These are phyloP conservation scores for Aspergillus sparsus DNA, from an alignment of 495 filamentous ascomycete species.

Conservation along the genomic window DNA sequence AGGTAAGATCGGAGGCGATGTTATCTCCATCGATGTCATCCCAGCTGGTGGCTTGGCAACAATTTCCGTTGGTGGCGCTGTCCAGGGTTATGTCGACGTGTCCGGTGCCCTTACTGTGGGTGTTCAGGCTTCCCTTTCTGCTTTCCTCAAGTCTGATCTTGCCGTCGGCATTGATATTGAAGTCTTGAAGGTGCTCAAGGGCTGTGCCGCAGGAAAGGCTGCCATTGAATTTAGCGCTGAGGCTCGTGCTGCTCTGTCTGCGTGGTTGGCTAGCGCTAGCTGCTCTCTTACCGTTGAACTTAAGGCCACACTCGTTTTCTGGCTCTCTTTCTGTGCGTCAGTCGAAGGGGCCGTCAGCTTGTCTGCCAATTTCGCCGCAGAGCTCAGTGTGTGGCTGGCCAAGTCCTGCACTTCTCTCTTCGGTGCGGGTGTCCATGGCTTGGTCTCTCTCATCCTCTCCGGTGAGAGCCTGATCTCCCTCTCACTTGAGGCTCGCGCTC, in stretches of 20 bases:
- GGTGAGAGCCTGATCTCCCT: constrained; percentile 40
- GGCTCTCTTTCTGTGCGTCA: constrained; percentile 41
- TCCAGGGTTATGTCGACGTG: constrained; percentile 36
- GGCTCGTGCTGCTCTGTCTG: constrained; percentile 36
- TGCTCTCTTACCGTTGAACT: constrained; percentile 45
- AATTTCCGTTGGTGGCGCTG: constrained; percentile 41
- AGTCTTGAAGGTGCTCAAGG: constrained; percentile 27
- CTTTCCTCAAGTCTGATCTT: constrained; percentile 39
- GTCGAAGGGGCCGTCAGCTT: constrained; percentile 35
- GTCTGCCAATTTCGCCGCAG: constrained; percentile 29
- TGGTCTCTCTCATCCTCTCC: constrained; percentile 35
- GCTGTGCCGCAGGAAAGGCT: constrained; percentile 36
- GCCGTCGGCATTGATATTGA: constrained; percentile 35
- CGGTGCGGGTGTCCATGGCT: constrained; percentile 38
- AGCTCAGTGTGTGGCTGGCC: constrained; percentile 36
- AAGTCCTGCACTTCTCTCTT: constrained; percentile 32
- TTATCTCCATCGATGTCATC: constrained; percentile 33
- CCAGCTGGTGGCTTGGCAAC: constrained; percentile 35
- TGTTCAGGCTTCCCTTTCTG: constrained; percentile 38
- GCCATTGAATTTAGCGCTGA: constrained; percentile 34
- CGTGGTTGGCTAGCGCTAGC: constrained; percentile 41
- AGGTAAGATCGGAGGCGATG: constrained; percentile 32
- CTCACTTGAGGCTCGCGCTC: constrained; percentile 39
- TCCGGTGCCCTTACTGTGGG: constrained; percentile 32
- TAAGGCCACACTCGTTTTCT: constrained; percentile 45